Base-by-base conservation (phyloP, 345 rosid genomes). In the Isatis tinctoria region DNA sequence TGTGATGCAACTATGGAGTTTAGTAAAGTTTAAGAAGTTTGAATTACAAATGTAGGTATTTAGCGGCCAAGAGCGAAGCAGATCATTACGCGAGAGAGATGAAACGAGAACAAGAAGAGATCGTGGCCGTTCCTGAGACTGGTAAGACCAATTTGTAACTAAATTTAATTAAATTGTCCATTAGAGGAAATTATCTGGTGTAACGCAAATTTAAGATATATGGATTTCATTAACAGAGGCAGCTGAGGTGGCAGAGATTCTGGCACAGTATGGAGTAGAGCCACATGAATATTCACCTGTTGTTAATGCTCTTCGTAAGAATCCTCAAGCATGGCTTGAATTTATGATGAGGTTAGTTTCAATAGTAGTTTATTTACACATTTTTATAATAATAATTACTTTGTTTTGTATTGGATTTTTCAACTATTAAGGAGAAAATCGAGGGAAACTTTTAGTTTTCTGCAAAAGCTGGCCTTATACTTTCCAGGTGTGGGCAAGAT, bases 291-390 rank as follows among this genome's bases (percentile, higher is more conserved):
- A 88, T 76, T 70, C 69, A 33, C 97, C 97, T n/a, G 90, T 92
- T 30, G 97, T 95, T 41, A 84, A 79, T 71, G 92, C 99, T 73
- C 96, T 90, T 17, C 81, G 88, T 65, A 95, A 80, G 75, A 90
- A 82, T 62, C 97, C 97, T 69, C 88, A 87, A 74, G 97, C 99
- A 0, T 95, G 99, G 97, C 89, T 95, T 60, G 97, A 92, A 61
- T 95, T 92, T 82, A 92, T 92, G 99, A 95, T 95, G 99, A 95
- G 83, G 97, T 90, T 74, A 80, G 87, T 69, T 8, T 10, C 17
- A 33, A 14, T 78, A 0, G n/a, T n/a, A n/a, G 11, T 30, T 37
- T 14, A n/a, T 10, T 37, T 10, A 4, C 5, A 39, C 12, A 20
- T n/a, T 61, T 61, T 41, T 17, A 11, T 11, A 20, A 32, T 65